Base-by-base conservation (phyloP, 371 early-diverging fungal species). In the Mucor irregularis region DNA sequence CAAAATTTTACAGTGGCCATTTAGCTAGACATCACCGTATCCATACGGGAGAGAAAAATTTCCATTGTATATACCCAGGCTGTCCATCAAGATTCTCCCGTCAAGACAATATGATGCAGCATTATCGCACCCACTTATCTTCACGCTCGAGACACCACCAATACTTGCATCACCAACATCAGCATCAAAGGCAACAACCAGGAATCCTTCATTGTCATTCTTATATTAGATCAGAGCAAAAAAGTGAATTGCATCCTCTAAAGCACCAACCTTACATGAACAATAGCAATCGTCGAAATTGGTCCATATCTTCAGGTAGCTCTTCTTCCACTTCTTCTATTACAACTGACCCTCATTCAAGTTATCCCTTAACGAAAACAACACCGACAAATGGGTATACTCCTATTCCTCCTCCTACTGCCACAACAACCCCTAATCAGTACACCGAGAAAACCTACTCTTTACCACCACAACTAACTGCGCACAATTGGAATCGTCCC, bases 11-110 rank as follows among this genome's bases (percentile, higher is more conserved):
- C 61, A 90, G 90, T 74, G 89, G 90, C 2, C 90, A 94, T 73
- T 74, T 96, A 53, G 90, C 92, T 43, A 80, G 96, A 42, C 94
- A 95, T 69, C 84, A 89, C 68, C 78, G 92, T 40, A 92, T 93
- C 45, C 95, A 93, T 64, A 94, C 95, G 0, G 93, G 93, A 26
- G 94, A 94, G 65, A 92, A 89, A 68, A 94, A 93, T 33, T 94
- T 88, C 65, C 73, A 81, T 25, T 96, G 96, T 63, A 67, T 88
- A 22, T 77, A 85, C 63, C 82, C 85, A 8, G 84, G 83, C 0
- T 96, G 96, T 61, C 74, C 82, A n/a, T 89, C 89, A 51, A 77
- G 80, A 29, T 94, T 96, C 73, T 90, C 92, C 28, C 81, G 96
- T 46, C 89, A 90, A 61, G 93, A 91, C 66, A 90, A 91, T 53